A percentile compares a stretch with the other conserved stretches of the same genome.
phyloP scores from a whole-genome alignment of 495 filamentous ascomycete species.

The Daldinia loculata region DNA sequence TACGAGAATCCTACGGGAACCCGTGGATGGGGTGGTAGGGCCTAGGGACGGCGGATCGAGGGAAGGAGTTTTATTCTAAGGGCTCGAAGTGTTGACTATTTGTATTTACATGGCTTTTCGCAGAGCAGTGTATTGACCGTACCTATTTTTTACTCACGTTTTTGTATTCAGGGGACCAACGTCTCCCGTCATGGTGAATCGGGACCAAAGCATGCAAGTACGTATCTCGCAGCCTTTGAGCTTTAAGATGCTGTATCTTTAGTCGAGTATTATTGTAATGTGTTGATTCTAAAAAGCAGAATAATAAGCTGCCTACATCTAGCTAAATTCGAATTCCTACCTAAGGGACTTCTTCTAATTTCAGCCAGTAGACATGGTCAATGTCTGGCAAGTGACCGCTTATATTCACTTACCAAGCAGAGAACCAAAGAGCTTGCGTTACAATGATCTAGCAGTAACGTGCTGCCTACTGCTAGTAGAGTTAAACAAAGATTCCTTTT shows the following conservation, averaged over 20 bases:
- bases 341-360: too few species aligned
- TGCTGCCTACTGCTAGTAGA: background rate
- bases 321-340: too few species aligned
- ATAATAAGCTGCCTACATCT: too few species aligned
- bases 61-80: slow-evolving; percentile 20
- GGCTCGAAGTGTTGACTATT: background rate
- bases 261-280: too few species aligned
- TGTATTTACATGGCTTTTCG: slow-evolving; percentile 9
- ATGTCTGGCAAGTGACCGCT: too few species aligned
- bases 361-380: too few species aligned
- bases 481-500: background rate
- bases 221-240: background rate
- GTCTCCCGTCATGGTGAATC: background rate
- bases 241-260: background rate
- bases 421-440: background rate
- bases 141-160: background rate
- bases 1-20: slow-evolving; percentile 22
- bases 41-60: slow-evolving; percentile 11
- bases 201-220: background rate
- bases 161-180: background rate
- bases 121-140: slow-evolving; percentile 6
- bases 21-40: background rate
- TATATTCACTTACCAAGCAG: background rate
- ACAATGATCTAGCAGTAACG: background rate
- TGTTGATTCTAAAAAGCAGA: too few species aligned